Percentiles rank a stretch among this genome's conserved stretches.
Evolutionary conservation across 768 basidiomycete species (phyloP).

Genomic region (Leccinum subgranulosum): DNA sequence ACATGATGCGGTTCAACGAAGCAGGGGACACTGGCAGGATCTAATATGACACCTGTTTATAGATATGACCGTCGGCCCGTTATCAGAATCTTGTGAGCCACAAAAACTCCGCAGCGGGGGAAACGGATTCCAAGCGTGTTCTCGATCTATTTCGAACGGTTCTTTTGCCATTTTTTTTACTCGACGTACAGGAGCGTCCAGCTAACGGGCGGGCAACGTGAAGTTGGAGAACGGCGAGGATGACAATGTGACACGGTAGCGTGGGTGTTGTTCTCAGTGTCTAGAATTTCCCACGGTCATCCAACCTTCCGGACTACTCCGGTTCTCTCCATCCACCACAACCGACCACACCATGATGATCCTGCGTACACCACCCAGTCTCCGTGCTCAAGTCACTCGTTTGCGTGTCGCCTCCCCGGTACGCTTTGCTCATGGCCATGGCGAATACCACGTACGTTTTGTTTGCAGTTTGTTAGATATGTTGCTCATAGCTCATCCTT

Average conservation of each 20-base stretch:
- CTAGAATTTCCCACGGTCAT: constrained; percentile 18
- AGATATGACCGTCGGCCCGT: neutral
- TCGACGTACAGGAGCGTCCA: neutral
- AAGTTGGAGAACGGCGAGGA: neutral
- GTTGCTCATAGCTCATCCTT: constrained; percentile 6
- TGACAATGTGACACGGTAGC: neutral
- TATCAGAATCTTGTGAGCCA: constrained; percentile 9
- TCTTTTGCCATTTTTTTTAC: neutral
- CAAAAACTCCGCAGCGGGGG: constrained; percentile 4
- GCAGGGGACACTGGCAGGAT: neutral
- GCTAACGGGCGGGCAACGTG: neutral
- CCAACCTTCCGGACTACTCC: constrained; percentile 1
- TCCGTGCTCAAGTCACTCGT: constrained; percentile 39
- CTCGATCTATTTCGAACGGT: neutral
- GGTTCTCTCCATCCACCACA: constrained; percentile 14
- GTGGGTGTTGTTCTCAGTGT: neutral
- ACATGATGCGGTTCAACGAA: constrained; percentile 44
- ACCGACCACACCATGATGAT: constrained; percentile 35
- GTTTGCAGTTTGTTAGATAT: neutral
- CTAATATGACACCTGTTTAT: constrained; percentile 9
- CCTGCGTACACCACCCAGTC: constrained; percentile 39
- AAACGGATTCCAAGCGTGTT: neutral
- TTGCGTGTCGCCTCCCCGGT: constrained; percentile 25
- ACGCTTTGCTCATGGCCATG: constrained; percentile 49
- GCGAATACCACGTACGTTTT: constrained; percentile 48